phyloP scores from a whole-genome alignment of 345 rosid species.

The Erucastrum elatum region DNA sequence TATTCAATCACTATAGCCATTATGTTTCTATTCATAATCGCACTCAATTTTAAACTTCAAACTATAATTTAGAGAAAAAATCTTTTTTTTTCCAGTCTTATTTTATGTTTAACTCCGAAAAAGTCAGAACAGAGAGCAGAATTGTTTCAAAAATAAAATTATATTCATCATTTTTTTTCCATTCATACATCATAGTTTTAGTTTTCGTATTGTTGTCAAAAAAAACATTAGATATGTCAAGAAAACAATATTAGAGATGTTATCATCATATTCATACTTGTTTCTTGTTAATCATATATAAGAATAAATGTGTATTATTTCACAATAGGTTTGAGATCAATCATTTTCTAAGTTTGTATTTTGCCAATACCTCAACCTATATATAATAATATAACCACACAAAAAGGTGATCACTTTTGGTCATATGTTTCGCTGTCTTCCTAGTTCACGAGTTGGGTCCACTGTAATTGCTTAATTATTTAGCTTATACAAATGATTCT shows the following conservation, averaged over 20 bases:
- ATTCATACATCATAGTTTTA: too few relatives aligned
- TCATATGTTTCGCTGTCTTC: slow-evolving; percentile 23
- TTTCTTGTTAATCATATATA: too few relatives aligned
- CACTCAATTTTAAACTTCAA: too few relatives aligned
- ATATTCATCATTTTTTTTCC: too few relatives aligned
- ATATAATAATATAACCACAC: slow-evolving; percentile 20
- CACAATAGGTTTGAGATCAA: not conserved
- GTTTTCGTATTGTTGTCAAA: too few relatives aligned
- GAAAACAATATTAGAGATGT: too few relatives aligned
- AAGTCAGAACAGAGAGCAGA: too few relatives aligned
- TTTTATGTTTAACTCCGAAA: too few relatives aligned
- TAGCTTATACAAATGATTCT: not conserved
- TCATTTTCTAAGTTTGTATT: slow-evolving; percentile 2
- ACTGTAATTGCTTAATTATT: slow-evolving; percentile 20
- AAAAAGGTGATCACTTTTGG: slow-evolving; percentile 27
- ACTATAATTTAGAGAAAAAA: too few relatives aligned
- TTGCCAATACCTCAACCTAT: slow-evolving; percentile 14
- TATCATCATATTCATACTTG: slow-evolving; percentile 8
- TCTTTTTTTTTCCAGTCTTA: too few relatives aligned
- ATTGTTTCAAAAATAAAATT: too few relatives aligned
- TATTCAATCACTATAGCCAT: slow-evolving; percentile 13
- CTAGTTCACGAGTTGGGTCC: slow-evolving; percentile 28
- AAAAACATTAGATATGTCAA: too few relatives aligned
- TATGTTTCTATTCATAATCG: not conserved
- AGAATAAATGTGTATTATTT: not conserved